These are phyloP conservation scores for Nicotiana tomentosiformis DNA, from an alignment of 257 asterid species.

Conservation along the genomic window DNA sequence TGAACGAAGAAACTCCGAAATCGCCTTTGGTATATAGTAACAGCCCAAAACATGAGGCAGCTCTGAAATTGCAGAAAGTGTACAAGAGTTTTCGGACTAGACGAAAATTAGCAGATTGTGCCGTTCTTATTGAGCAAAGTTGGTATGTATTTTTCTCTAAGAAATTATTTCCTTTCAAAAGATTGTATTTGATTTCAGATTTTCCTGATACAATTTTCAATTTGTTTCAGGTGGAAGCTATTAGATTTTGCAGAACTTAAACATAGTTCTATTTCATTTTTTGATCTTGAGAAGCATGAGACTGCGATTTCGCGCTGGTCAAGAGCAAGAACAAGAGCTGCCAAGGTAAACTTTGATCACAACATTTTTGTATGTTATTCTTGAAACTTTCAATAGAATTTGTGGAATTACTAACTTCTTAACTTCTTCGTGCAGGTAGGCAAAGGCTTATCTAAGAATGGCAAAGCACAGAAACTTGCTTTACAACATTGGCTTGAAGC, in stretches of 20 bases:
- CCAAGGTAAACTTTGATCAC: slow-evolving; percentile 31
- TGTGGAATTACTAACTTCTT: background rate
- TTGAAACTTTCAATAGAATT: background rate
- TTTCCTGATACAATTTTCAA: background rate
- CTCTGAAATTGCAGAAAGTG: slow-evolving; percentile 52
- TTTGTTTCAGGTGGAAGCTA: slow-evolving; percentile 35
- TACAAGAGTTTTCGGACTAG: slow-evolving; percentile 54
- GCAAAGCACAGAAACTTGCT: slow-evolving; percentile 55
- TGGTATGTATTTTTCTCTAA: slow-evolving; percentile 16
- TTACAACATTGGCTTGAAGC: slow-evolving; percentile 71
- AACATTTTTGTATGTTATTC: background rate
- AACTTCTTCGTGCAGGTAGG: slow-evolving; percentile 36
- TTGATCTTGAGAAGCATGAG: slow-evolving; percentile 39
- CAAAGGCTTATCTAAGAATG: slow-evolving; percentile 49
- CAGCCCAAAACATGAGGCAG: slow-evolving; percentile 48
- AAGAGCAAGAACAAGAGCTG: slow-evolving; percentile 58
- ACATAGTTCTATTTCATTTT: slow-evolving; percentile 51
- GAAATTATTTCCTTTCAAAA: background rate
- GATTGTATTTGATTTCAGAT: background rate
- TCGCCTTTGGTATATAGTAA: slow-evolving; percentile 12
- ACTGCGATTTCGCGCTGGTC: slow-evolving; percentile 60
- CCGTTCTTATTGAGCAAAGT: slow-evolving; percentile 58
- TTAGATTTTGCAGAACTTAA: slow-evolving; percentile 50
- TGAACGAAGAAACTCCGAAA: slow-evolving; percentile 5
- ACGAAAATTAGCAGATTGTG: slow-evolving; percentile 61